Conservation (phyloP, 2,329 filamentous ascomycete genomes). For the Chaetomium sp. region DNA sequence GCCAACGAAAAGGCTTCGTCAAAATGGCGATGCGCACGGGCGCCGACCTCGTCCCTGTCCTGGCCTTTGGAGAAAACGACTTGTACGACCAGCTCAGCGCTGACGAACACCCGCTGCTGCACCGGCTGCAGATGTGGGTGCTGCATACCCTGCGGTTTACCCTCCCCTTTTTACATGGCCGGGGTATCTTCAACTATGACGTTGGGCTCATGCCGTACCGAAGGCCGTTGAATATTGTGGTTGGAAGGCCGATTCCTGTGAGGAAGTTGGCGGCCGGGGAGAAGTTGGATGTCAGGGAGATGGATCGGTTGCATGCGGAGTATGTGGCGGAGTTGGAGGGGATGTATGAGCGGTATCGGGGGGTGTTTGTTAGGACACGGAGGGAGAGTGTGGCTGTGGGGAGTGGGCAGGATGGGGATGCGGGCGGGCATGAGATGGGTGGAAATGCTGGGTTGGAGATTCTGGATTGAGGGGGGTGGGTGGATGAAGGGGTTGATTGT, state of each 20-base stretch:
- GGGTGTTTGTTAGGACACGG: constrained; percentile 61
- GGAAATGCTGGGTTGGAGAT: background rate
- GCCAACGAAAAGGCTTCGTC: constrained; percentile 82
- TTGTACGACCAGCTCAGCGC: constrained; percentile 85
- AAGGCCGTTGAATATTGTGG: constrained; percentile 78
- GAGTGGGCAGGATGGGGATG: constrained; percentile 61
- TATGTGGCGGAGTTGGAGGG: constrained; percentile 71
- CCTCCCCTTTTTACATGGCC: constrained; percentile 79
- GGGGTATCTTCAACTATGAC: constrained; percentile 96
- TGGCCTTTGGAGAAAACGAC: constrained; percentile 93
- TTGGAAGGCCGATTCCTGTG: constrained; percentile 74
- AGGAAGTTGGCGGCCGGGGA: constrained; percentile 41
- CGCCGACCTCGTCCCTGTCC: constrained; percentile 87
- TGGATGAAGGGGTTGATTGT: background rate
- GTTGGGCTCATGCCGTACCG: constrained; percentile 94
- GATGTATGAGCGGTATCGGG: constrained; percentile 73
- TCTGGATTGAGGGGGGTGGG: background rate
- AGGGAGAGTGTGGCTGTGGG: constrained; percentile 51
- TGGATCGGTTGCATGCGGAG: constrained; percentile 70
- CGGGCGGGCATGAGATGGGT: constrained; percentile 29
- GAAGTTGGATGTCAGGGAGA: constrained; percentile 63
- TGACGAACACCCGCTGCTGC: constrained; percentile 68
- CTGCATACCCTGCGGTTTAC: constrained; percentile 90
- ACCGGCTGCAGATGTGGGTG: constrained; percentile 73
- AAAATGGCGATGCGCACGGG: constrained; percentile 87